phyloP scores from a whole-genome alignment of 2,329 filamentous ascomycete species.

The Clathrospora elynae region DNA sequence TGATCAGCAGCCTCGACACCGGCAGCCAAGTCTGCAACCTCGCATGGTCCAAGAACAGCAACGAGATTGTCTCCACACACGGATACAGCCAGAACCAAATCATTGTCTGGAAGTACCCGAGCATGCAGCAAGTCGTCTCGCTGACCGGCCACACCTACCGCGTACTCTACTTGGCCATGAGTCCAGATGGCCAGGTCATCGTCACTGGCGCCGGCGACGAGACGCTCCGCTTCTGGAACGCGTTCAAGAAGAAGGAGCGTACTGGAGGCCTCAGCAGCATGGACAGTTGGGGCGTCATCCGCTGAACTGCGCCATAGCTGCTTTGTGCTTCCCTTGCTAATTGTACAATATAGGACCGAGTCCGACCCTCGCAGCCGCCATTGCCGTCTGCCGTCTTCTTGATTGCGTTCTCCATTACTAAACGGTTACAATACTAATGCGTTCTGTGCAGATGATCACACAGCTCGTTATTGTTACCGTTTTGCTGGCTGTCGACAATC shows the following conservation, averaged over 20 bases:
- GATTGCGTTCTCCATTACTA: neutral
- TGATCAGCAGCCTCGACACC: constrained; percentile 84
- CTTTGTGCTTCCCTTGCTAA: constrained; percentile 4
- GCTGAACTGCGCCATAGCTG: constrained; percentile 48
- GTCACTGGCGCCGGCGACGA: constrained; percentile 97
- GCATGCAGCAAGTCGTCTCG: constrained; percentile 95
- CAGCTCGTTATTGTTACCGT: constrained; percentile 5
- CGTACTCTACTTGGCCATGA: constrained; percentile 96
- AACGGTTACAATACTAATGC: neutral
- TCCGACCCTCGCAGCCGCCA: neutral
- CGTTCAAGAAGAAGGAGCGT: constrained; percentile 83
- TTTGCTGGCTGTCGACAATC: neutral
- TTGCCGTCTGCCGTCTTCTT: neutral
- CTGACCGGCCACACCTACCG: constrained; percentile 96
- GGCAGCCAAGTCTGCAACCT: constrained; percentile 99
- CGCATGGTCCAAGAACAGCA: constrained; percentile 95
- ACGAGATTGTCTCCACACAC: constrained; percentile 96
- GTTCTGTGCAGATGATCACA: constrained; percentile 10
- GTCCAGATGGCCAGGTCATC: constrained; percentile 88
- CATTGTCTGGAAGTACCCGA: constrained; percentile 98
- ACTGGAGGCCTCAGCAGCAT: constrained; percentile 62
- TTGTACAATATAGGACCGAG: constrained; percentile 10
- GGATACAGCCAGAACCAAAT: constrained; percentile 99
- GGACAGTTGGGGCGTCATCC: constrained; percentile 82
- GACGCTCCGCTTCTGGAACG: constrained; percentile 94